Evolutionary conservation across 441 rosid species (phyloP), one percentile per base, ranked within the genome.

Genomic region (Eruca vesicaria): DNA sequence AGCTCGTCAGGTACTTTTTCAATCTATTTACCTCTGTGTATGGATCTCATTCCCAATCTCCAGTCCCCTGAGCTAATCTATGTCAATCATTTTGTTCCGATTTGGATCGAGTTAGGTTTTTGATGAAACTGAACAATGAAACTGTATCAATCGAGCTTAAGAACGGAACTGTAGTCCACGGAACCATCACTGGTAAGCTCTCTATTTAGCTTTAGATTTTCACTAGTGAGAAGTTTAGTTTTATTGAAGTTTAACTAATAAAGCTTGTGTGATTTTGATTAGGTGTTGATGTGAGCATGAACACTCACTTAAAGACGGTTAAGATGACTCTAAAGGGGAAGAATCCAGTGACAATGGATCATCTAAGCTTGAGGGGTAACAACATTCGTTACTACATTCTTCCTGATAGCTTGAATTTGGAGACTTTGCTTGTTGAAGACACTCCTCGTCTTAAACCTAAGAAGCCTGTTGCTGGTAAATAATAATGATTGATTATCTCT

Each of bases 231-330:
- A 53, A 69, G 58, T 60, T 20, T 38, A n/a, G n/a, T n/a, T n/a
- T 14, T 23, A 14, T 7, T 53, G 23, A 68, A 70, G 16, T 60
- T 59, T 3, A 53, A n/a, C n/a, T n/a, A n/a, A n/a, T n/a, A n/a
- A n/a, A 58, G 50, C 19, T 59, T 15, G 12, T n/a, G 4, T 67
- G 62, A 16, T 63, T 35, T 74, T 53, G 71, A n/a, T 45, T 48
- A 90, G 94, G 96, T 78, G 96, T 90, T 60, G 94, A 92, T 83
- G 86, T 90, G 59, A 92, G 96, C 71, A 90, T 92, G 97, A 90
- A 92, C 45, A 92, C 97, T 71, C 97, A 88, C 82, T 82, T 92
- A 76, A 92, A 90, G 82, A 86, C 87, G 0, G 96, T 90, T 63
- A 88, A 90, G 53, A 84, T 90, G 61, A 87, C 84, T 12, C 76